phyloP scores from a whole-genome alignment of 176 grass and related monocot genomes.

The Melocanna baccifera region DNA sequence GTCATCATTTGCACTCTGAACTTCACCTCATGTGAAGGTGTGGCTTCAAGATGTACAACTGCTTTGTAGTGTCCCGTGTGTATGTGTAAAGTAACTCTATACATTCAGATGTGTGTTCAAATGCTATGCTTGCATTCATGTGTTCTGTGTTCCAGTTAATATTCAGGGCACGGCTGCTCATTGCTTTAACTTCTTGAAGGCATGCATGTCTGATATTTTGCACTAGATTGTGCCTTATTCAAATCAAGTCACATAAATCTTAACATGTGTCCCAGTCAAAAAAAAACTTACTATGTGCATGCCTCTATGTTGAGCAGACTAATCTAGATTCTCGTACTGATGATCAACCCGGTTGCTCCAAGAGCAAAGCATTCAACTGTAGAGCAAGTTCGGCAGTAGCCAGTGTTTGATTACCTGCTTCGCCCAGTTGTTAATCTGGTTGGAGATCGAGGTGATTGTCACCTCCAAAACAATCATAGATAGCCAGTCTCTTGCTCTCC shows the following conservation, averaged over 20 bases:
- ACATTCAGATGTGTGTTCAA: not conserved
- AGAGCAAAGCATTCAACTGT: not conserved
- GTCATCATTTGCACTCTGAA: not conserved
- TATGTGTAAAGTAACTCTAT: not conserved
- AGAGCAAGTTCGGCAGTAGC: not conserved
- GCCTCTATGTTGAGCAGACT: not conserved
- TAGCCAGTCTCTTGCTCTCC: too few relatives aligned
- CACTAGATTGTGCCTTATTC: not conserved
- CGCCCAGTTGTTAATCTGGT: not conserved
- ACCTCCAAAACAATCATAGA: too few relatives aligned
- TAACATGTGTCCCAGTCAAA: too few relatives aligned
- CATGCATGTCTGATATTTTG: not conserved
- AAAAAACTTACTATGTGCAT: not conserved
- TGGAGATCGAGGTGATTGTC: not conserved
- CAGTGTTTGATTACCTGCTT: not conserved
- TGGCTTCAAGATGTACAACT: not conserved
- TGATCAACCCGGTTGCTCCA: not conserved
- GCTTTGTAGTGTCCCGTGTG: not conserved
- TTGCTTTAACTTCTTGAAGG: not conserved
- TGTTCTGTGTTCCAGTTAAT: not conserved
- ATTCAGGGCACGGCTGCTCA: not conserved
- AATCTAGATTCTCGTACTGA: not conserved
- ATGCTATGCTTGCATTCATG: not conserved
- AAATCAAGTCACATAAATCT: not conserved
- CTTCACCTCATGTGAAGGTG: not conserved